Conservation (phyloP, 108 stramenopile species). For the Pseudonitzschia pungens region DNA sequence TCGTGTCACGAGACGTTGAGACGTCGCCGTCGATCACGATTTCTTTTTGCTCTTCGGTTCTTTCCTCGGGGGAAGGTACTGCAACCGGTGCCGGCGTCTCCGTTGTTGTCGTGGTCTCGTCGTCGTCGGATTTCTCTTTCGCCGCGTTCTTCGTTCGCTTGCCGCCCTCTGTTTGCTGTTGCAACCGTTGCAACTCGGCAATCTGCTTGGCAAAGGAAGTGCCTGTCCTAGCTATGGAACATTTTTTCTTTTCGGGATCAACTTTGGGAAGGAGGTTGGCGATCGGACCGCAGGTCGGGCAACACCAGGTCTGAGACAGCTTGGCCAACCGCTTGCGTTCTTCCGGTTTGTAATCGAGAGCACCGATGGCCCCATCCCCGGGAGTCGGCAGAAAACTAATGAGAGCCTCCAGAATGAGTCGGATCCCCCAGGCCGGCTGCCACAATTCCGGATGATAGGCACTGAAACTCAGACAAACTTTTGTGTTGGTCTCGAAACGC, state of each 20-base stretch:
- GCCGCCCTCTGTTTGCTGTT: slow-evolving; percentile 44
- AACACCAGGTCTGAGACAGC: slow-evolving; percentile 54
- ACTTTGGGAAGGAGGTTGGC: slow-evolving; percentile 55
- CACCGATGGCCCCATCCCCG: slow-evolving; percentile 95
- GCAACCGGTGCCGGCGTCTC: background rate
- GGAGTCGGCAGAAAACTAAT: slow-evolving; percentile 95
- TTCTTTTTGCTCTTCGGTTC: background rate
- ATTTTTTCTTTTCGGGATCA: slow-evolving; percentile 24
- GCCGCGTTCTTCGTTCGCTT: slow-evolving; percentile 20
- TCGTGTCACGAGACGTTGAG: background rate
- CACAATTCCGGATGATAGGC: slow-evolving; percentile 98
- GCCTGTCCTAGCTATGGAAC: slow-evolving; percentile 2
- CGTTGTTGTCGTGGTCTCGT: background rate
- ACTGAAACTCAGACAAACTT: slow-evolving; percentile 94
- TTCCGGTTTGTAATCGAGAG: slow-evolving; percentile 83
- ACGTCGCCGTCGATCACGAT: background rate
- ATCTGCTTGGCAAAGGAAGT: slow-evolving; percentile 73
- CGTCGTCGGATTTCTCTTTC: slow-evolving; percentile 4
- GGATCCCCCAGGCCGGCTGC: slow-evolving; percentile 94
- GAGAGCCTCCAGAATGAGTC: slow-evolving; percentile 95
- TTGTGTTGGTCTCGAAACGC: slow-evolving; percentile 92
- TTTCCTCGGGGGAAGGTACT: background rate
- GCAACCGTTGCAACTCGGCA: slow-evolving; percentile 70
- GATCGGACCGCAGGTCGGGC: slow-evolving; percentile 57
- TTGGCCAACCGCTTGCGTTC: slow-evolving; percentile 77